Base-by-base conservation (phyloP, 2,329 filamentous ascomycete genomes). In the Aureobasidium leucospermi region DNA sequence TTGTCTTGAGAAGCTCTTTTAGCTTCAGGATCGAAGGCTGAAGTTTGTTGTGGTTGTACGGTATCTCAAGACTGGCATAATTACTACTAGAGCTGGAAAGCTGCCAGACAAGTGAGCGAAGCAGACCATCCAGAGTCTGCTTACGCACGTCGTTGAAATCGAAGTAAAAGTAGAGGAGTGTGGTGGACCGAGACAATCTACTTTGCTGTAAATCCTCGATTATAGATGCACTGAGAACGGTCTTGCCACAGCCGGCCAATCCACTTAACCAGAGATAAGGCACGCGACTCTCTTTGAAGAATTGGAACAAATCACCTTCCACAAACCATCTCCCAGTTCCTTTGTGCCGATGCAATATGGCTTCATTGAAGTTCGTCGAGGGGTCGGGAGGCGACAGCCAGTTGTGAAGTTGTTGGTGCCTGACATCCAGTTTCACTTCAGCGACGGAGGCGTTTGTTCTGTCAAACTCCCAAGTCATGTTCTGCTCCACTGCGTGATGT, bases 171-270 rank as follows among this genome's bases (percentile, higher is more conserved):
- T 36, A 58, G 10, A 58, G 45, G 11, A 58, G 34, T 7, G 4
- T 6, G 46, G 15, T 48, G 23, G 52, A 10, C 4, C 31, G 9
- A 16, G 6, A 23, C 23, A 23, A 23, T 6, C 10, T 8, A 41
- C 16, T 7, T 10, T 49, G 11, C 36, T 42, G n/a, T 31, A 58
- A 5, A 8, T 58, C 10, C 11, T 58, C 23, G 19, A 61, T 39
- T 3, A 58, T 36, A 6, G 60, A 39, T 5, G 60, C 52, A 16
- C 55, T 58, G 8, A 61, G 60, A 4, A 61, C 41, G 1, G 60
- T 61, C 41, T 61, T 61, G 9, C 60, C 60, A 31, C 55, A 59
- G 1, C 60, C 60, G 3, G 60, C 28, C 3, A 61, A 49, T 3
- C 60, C 60, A 16, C 51, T 11, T 1, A 61, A 42, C 56, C 56